A percentile compares a stretch with the other conserved stretches of the same genome.
Evolutionary conservation across 306 rosid species (phyloP).

Genomic region (Lablab purpureus): DNA sequence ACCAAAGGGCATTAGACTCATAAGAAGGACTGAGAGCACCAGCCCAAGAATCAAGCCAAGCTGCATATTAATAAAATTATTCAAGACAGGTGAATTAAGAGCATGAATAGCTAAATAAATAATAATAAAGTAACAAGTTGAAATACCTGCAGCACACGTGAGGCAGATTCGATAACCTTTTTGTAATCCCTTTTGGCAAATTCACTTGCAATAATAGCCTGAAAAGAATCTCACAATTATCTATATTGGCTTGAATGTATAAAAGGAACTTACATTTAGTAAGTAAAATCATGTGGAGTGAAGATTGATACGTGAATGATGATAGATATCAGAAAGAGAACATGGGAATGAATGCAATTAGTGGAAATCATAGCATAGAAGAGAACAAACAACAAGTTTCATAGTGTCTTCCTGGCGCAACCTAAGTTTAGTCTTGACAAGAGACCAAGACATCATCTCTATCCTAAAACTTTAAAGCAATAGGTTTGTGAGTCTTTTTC

Average conservation of each 20-base stretch:
- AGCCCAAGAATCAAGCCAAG: constrained; percentile 81
- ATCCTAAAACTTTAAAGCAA: no score
- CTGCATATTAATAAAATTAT: constrained; percentile 54
- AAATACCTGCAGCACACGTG: constrained; percentile 79
- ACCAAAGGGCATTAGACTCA: constrained; percentile 62
- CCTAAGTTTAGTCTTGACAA: no score
- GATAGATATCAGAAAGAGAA: neutral
- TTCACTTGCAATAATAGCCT: constrained; percentile 88
- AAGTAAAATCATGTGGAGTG: neutral
- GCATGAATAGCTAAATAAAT: constrained; percentile 8
- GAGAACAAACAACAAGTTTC: no score
- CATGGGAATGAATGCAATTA: neutral
- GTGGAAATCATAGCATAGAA: no score
- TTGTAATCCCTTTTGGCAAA: constrained; percentile 68
- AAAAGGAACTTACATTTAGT: constrained; percentile 11
- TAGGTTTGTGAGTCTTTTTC: no score
- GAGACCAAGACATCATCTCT: no score
- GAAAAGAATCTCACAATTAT: constrained; percentile 36
- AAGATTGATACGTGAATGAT: constrained; percentile 3
- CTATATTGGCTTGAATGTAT: constrained; percentile 9
- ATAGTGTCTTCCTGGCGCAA: no score
- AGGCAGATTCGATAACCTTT: constrained; percentile 68
- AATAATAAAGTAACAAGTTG: neutral
- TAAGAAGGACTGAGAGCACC: constrained; percentile 62
- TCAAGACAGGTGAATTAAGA: constrained; percentile 7